phyloP scores from a whole-genome alignment of 352 stramenopile species.

The Elongisporangium senticosum region DNA sequence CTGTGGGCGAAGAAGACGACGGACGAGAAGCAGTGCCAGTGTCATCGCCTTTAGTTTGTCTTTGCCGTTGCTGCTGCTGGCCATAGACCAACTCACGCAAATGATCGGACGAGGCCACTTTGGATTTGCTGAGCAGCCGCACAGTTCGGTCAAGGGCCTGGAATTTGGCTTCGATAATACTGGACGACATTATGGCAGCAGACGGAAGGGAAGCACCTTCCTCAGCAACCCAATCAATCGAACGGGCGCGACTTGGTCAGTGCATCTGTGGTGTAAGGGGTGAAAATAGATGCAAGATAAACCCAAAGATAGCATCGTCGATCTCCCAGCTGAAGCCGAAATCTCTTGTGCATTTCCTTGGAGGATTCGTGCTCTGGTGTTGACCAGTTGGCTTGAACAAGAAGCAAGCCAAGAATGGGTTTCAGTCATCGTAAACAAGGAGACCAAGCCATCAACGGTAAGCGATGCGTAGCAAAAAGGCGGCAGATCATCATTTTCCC shows the following conservation, averaged over 20 bases:
- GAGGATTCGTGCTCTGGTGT: too few species aligned
- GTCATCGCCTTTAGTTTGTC: not conserved
- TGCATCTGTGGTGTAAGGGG: not conserved
- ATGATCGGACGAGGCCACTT: slow-evolving; percentile 40
- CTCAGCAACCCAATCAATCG: not conserved
- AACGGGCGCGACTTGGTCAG: not conserved
- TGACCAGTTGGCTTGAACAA: too few species aligned
- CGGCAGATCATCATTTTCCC: too few species aligned
- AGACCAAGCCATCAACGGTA: too few species aligned
- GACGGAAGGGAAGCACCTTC: not conserved
- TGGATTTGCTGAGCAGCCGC: slow-evolving; percentile 32
- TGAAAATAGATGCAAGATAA: too few species aligned
- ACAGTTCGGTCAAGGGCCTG: slow-evolving; percentile 49
- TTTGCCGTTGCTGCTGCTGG: slow-evolving; percentile 16
- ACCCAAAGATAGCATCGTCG: too few species aligned
- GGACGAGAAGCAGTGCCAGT: too few species aligned
- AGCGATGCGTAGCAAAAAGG: too few species aligned
- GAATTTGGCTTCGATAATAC: slow-evolving; percentile 65
- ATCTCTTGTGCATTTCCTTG: too few species aligned
- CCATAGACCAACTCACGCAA: slow-evolving; percentile 38
- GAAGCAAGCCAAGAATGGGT: too few species aligned
- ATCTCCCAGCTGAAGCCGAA: too few species aligned
- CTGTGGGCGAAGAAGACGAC: not conserved
- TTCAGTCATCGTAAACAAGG: too few species aligned
- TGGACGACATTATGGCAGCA: slow-evolving; percentile 47